Conservation (phyloP, 2,329 filamentous ascomycete genomes). For the Penicillium sclerotiorum region DNA sequence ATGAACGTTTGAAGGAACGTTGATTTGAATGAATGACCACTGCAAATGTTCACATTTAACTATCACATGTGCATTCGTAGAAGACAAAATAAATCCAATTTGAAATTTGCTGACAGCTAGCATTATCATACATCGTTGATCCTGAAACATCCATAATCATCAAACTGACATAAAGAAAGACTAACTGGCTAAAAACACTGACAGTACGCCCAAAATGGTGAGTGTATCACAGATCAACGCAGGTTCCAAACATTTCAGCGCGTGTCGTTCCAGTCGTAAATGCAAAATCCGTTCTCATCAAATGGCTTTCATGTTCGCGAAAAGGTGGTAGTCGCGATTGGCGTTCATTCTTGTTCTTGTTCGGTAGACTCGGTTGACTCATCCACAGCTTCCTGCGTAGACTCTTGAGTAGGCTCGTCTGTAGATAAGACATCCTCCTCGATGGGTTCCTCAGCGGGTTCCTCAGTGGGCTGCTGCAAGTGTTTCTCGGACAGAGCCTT, state of each 20-base stretch:
- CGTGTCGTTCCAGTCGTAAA: slow-evolving; percentile 23
- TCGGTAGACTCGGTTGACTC: background rate
- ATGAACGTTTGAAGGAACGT: too few relatives aligned
- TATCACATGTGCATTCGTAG: too few relatives aligned
- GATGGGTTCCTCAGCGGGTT: background rate
- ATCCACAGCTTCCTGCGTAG: background rate
- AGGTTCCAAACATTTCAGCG: slow-evolving; percentile 12
- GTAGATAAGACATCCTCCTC: background rate
- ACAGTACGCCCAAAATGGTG: slow-evolving; percentile 9
- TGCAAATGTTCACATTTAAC: too few relatives aligned
- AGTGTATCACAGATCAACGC: slow-evolving; percentile 5
- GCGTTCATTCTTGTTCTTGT: background rate
- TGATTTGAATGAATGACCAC: too few relatives aligned
- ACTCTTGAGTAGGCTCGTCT: background rate
- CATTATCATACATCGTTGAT: slow-evolving; percentile 1
- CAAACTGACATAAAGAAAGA: slow-evolving; percentile 10
- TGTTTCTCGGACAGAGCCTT: too few relatives aligned
- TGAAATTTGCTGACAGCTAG: background rate
- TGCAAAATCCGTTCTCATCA: background rate
- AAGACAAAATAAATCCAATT: too few relatives aligned
- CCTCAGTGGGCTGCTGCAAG: background rate
- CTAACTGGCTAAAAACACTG: slow-evolving; percentile 14
- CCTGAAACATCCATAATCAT: slow-evolving; percentile 4
- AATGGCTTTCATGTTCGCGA: background rate
- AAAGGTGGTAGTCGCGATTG: too few relatives aligned